phyloP scores from a whole-genome alignment of 257 asterid genomes.

The Plantago elongata region DNA sequence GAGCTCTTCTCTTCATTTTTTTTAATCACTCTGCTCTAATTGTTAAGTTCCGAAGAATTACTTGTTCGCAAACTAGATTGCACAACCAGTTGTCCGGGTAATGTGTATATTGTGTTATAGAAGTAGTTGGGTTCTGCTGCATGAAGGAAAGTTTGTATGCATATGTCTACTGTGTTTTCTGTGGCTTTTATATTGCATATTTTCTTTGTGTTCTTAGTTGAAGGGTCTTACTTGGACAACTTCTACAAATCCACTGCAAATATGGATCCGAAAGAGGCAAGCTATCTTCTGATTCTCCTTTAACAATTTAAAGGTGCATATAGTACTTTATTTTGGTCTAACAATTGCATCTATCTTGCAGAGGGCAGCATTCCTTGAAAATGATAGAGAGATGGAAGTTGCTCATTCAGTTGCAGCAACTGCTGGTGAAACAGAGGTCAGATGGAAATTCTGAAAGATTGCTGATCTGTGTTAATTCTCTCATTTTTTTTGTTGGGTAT shows the following conservation, averaged over 20 bases:
- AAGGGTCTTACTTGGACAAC: constrained; percentile 79
- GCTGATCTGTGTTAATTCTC: neutral
- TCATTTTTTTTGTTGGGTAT: neutral
- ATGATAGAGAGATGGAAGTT: constrained; percentile 90
- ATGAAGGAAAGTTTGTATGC: neutral
- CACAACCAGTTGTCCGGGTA: neutral
- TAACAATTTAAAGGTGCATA: neutral
- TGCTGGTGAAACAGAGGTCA: constrained; percentile 95
- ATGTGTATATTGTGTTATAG: neutral
- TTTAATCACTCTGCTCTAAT: neutral
- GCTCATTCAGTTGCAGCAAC: constrained; percentile 92
- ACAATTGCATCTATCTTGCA: constrained; percentile 27
- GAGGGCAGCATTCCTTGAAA: constrained; percentile 89
- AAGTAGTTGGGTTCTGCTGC: neutral
- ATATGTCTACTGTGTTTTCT: constrained; percentile 6
- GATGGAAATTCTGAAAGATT: constrained; percentile 16
- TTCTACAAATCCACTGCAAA: constrained; percentile 76
- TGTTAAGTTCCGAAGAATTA: neutral
- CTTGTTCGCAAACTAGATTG: too few species aligned
- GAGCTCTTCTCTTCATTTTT: constrained; percentile 23
- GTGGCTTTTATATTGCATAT: constrained; percentile 3
- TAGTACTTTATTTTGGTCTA: constrained; percentile 16
- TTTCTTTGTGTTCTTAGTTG: constrained; percentile 38
- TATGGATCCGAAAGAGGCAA: constrained; percentile 76
- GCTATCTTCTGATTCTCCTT: neutral